These are phyloP conservation scores for Teratosphaeria nubilosa DNA, from an alignment of 2,329 filamentous ascomycete species.

Conservation along the genomic window DNA sequence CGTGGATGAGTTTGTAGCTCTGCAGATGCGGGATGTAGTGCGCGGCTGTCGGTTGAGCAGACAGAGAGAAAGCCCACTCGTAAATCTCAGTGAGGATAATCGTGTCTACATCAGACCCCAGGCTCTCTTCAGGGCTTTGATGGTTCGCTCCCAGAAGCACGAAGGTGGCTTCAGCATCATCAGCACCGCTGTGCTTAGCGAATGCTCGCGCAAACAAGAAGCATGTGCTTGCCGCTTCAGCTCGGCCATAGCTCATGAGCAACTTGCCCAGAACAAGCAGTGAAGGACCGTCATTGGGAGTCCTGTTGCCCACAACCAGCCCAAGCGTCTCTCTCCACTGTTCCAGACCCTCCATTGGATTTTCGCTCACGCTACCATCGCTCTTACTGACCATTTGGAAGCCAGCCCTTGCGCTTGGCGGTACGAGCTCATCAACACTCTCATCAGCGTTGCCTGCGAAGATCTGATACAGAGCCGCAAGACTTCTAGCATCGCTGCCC, in stretches of 20 bases:
- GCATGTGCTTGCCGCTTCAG: conserved; percentile 88
- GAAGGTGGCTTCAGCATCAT: conserved; percentile 69
- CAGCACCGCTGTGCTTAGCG: conserved; percentile 67
- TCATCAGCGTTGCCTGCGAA: conserved; percentile 91
- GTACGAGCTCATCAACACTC: conserved; percentile 89
- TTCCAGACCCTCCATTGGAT: conserved; percentile 74
- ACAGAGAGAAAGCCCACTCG: conserved; percentile 73
- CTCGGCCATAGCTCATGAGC: conserved; percentile 72
- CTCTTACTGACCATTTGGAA: conserved; percentile 81
- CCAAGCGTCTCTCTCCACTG: conserved; percentile 89
- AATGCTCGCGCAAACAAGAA: conserved; percentile 71
- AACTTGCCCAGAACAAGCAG: conserved; percentile 72
- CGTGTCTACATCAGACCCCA: conserved; percentile 70
- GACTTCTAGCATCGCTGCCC: conserved; percentile 66
- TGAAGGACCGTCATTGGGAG: conserved; percentile 64
- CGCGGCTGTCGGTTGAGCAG: conserved; percentile 4
- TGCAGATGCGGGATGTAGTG: conserved; percentile 66
- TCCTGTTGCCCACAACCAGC: conserved; percentile 81
- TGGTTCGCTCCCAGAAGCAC: conserved; percentile 82
- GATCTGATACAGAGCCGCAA: conserved; percentile 86
- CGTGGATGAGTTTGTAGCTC: conserved; percentile 84
- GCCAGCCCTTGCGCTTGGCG: conserved; percentile 81
- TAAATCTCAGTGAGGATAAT: conserved; percentile 94
- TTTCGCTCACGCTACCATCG: conserved; percentile 51
- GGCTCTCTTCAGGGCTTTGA: conserved; percentile 51